Conservation (phyloP, 768 basidiomycete genomes). For the Leccinellum luteum region DNA sequence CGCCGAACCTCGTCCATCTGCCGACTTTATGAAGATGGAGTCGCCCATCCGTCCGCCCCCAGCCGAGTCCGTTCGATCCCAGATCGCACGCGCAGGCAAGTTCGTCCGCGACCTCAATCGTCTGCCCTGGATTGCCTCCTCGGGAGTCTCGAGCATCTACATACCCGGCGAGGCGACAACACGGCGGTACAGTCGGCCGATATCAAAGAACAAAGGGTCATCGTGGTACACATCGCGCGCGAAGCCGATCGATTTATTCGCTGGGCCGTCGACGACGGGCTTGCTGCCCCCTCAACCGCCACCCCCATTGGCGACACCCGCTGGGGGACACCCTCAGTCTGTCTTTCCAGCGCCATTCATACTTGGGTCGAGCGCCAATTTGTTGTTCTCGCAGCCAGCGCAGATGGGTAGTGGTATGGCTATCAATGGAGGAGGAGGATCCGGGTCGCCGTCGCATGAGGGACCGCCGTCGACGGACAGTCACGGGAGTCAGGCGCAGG, state of each 20-base stretch:
- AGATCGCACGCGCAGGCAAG: constrained; percentile 35
- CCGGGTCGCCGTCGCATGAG: constrained; percentile 32
- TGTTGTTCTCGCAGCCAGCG: constrained; percentile 25
- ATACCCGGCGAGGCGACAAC: constrained; percentile 37
- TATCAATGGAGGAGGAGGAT: constrained; percentile 10
- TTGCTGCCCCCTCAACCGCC: constrained; percentile 21
- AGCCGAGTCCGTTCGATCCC: constrained; percentile 33
- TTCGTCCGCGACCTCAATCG: constrained; percentile 38
- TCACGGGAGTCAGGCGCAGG: constrained; percentile 28
- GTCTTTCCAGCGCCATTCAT: constrained; percentile 27
- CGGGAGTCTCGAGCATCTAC: constrained; percentile 48
- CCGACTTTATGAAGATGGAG: constrained; percentile 51
- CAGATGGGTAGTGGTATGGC: constrained; percentile 5
- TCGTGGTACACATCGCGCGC: constrained; percentile 31
- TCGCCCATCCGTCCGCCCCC: constrained; percentile 40
- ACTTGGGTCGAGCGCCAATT: constrained; percentile 30
- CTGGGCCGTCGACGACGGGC: constrained; percentile 32
- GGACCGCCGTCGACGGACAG: constrained; percentile 31
- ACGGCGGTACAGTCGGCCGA: constrained; percentile 29
- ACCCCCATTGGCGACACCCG: not conserved
- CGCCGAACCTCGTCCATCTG: constrained; percentile 40
- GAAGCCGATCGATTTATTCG: constrained; percentile 29
- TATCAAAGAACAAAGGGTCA: constrained; percentile 24
- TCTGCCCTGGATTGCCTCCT: constrained; percentile 47
- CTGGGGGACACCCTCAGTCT: not conserved